Evolutionary conservation across 805 yeast species (phyloP), one percentile per base, ranked within the genome.

Genomic region (Yamadazyma sp.): DNA sequence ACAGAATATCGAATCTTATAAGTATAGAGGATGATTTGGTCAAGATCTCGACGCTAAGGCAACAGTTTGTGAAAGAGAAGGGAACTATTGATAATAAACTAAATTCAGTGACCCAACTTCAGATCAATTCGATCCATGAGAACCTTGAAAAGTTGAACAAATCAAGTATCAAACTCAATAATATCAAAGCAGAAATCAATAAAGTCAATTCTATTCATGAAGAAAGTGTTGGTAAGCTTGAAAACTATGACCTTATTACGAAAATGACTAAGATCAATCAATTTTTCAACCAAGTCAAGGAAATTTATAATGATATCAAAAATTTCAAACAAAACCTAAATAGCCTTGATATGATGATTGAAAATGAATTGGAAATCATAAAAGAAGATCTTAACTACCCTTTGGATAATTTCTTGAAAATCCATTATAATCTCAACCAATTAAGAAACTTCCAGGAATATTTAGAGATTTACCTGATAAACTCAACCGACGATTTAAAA

Each of bases 401-500:
- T 6, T 62, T 82, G 49, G 74, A 78, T 7, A 71, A 75, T 43
- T 58, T 91, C 19, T 64, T 87, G 31, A 53, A 69, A 16, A 76
- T 84, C 9, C 98, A 91, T 57, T 85, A 70, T 55, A 65, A 73
- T 41, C 68, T 91, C 39, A 81, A 80, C 30, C 74, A 74, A 49
- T 75, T 86, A 13, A 70, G 94, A 34, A 91, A 87, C 56, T 78
- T 89, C 46, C 77, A 73, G 44, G 97, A 91, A 45, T 84, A 82
- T 52, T 70, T 89, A 35, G 69, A 69, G 38, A 61, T 58, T n/a
- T 70, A 82, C 56, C 70, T 85, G 4, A 40, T 33, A 10, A 40
- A 38, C n/a, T 50, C 64, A 42, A 43, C 80, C 1, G 80, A 76
- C 21, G 96, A 89, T 54, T 76, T 81, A 11, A 73, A 77, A 44